Base-by-base conservation (phyloP, 108 stramenopile genomes). In the Nannochloropsis oceanica region DNA sequence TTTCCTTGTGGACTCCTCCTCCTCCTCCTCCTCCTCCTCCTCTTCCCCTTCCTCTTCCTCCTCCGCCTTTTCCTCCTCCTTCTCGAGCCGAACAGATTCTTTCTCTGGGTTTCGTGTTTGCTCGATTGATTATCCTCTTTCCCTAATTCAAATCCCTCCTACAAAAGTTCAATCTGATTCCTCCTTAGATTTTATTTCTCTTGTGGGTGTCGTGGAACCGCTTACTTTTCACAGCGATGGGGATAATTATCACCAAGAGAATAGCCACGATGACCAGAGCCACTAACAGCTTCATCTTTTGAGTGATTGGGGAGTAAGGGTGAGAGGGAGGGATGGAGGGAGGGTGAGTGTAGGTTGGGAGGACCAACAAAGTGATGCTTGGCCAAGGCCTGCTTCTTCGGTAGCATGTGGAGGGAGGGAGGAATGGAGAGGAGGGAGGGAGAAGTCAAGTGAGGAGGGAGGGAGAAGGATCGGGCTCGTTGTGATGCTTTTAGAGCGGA, bases 221-320 rank as follows among this genome's bases (percentile, higher is more conserved):
- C 59, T 84, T 84, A 14, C 59, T 79, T 20, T 22, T 81, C 7
- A 34, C 82, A 8, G 80, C 85, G n/a, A 79, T 79, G 27, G 81
- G 22, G 13, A 25, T 80, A 22, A 83, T 83, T 0, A 86, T 86
- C 22, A 86, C 80, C 14, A 80, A 26, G 26, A 86, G 82, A 25
- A 86, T 86, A 8, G 43, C 82, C 9, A 82, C 8, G 81, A 86
- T 26, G 42, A 27, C 26, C 27, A 82, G 2, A 22, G 8, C 81
- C n/a, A 86, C 44, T 13, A 86, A 43, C 25, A 86, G 20, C 27
- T 86, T 86, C 85, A 86, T 86, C 85, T 86, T n/a, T 18, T 7
- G 18, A 7, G 59, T 73, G n/a, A n/a, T 0, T 13, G 18, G 46
- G 0, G 18, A 50, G 18, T 13, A 18, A 50, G 18, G 46, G 18